Conservation (phyloP, 441 rosid species). For the Bocquillonia castaneifolia region DNA sequence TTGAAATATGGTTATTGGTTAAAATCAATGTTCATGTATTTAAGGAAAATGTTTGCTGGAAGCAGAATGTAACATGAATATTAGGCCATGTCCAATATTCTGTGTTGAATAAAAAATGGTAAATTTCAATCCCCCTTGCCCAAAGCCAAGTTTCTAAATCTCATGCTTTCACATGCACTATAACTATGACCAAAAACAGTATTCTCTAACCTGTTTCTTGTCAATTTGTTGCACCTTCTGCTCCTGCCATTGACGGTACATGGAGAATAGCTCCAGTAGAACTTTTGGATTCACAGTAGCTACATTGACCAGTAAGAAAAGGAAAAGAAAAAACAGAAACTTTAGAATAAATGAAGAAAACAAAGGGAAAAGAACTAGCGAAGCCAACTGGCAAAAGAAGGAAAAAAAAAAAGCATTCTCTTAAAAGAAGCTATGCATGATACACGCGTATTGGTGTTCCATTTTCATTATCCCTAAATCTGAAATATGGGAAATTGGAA, state of each 20-base stretch:
- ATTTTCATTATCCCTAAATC: no score
- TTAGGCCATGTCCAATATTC: not conserved
- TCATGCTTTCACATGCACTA: not conserved
- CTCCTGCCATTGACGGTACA: conserved; percentile 81
- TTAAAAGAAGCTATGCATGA: not conserved
- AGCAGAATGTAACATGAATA: conserved; percentile 7
- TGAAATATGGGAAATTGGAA: no score
- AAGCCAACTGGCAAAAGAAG: not conserved
- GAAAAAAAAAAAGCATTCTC: not conserved
- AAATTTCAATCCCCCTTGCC: not conserved
- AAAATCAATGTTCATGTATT: not conserved
- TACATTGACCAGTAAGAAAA: conserved; percentile 29
- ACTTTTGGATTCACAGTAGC: conserved; percentile 75
- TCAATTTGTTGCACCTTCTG: conserved; percentile 54
- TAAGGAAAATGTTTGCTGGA: conserved; percentile 1
- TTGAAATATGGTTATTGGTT: not conserved
- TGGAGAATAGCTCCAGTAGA: conserved; percentile 74
- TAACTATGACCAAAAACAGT: conserved; percentile 1
- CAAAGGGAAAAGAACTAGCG: not conserved
- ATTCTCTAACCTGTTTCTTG: conserved; percentile 59
- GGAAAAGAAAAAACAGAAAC: not conserved
- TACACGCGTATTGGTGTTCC: no score
- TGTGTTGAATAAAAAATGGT: not conserved
- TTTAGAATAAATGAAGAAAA: not conserved
- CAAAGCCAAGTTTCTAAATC: not conserved